These are phyloP conservation scores for Nigrospora sphaerica DNA, from an alignment of 2,329 filamentous ascomycete genomes.

Conservation along the genomic window DNA sequence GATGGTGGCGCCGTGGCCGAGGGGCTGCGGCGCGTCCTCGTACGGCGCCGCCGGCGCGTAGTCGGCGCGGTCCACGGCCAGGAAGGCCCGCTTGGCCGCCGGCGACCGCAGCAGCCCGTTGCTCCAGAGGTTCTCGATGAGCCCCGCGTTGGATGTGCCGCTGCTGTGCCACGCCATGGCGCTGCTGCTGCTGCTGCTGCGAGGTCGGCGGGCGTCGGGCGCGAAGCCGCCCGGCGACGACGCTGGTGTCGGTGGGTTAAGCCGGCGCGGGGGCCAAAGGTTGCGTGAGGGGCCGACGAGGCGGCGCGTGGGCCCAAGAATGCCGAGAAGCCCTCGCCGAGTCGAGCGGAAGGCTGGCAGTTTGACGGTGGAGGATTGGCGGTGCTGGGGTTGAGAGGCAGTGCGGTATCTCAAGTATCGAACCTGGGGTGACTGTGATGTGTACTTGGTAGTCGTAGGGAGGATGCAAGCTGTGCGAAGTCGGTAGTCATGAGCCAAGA, in stretches of 20 bases:
- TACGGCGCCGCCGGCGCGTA: slow-evolving; percentile 71
- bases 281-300: too few relatives aligned
- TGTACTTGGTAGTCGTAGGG: too few relatives aligned
- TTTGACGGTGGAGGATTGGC: not conserved
- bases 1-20: slow-evolving; percentile 50
- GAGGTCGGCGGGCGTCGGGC: too few relatives aligned
- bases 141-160: slow-evolving; percentile 63
- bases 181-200: slow-evolving; percentile 7
- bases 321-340: too few relatives aligned
- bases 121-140: slow-evolving; percentile 71
- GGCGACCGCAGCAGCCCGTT: slow-evolving; percentile 67
- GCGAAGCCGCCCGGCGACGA: too few relatives aligned
- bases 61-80: slow-evolving; percentile 77
- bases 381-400: not conserved
- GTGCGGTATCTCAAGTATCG: too few relatives aligned
- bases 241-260: too few relatives aligned
- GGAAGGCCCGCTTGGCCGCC: slow-evolving; percentile 72
- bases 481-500: too few relatives aligned
- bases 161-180: slow-evolving; percentile 89
- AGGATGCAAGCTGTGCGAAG: too few relatives aligned
- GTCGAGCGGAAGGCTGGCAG: not conserved
- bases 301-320: too few relatives aligned
- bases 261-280: too few relatives aligned
- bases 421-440: too few relatives aligned
- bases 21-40: slow-evolving; percentile 46